Base-by-base conservation (phyloP, 1,284 basidiomycete genomes). In the Apiotrichum montevideense region DNA sequence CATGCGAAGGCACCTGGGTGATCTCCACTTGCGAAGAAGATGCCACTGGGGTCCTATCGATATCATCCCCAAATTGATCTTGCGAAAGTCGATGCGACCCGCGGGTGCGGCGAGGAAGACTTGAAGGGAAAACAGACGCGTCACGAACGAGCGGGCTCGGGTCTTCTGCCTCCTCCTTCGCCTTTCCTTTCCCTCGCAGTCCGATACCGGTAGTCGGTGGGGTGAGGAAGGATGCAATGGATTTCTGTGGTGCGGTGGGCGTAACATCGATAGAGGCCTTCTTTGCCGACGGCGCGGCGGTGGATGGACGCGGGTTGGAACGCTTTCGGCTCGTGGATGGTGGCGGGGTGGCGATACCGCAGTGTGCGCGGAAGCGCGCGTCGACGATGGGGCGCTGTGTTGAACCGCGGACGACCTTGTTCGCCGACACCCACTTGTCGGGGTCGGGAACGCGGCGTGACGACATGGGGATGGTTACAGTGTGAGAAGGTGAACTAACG, bases 391-490 rank as follows among this genome's bases (percentile, higher is more conserved):
- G 61, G 2, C 61, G 55, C 33, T 63, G 61, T 2, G 29, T 14
- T 1, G 50, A 41, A 6, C 47, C 39, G 3, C 46, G 39, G 6
- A 52, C 51, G 34, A 43, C 51, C 47, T 61, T 61, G 6, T 51
- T 33, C 3, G 56, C 45, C 9, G 55, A 35, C 4, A 72, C 64
- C 72, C 72, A 74, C 42, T 66, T 67, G 42, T 59, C 62, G 1
- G 69, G 70, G 46, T 71, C 66, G 15, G 70, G 70, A 3, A 51
- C 50, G 35, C 58, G 42, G 37, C 54, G 59, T n/a, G 54, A 49
- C n/a, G 59, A 51, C 66, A 68, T 66, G 48, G 51, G 40, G 13
- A 42, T 34, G 10, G 54, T 21, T 11, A 10, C 35, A 35, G 42
- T 32, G 40, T 46, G 44, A 11, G 35, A 29, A 32, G 50, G 21